These are phyloP conservation scores for Erodium maritimum DNA, from an alignment of 345 rosid genomes.

Conservation along the genomic window DNA sequence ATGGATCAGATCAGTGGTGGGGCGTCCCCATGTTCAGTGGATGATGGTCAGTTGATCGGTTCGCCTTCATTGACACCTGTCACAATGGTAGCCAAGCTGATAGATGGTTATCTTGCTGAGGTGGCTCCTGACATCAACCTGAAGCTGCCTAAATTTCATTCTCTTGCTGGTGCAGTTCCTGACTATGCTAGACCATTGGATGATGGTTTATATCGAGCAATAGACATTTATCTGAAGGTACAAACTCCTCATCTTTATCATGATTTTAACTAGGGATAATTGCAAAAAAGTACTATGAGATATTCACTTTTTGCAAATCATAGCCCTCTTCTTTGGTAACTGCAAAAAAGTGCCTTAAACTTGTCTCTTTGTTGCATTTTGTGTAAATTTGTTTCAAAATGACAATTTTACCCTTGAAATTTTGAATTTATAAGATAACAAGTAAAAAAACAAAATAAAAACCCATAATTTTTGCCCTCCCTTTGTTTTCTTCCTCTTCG, in stretches of 20 bases:
- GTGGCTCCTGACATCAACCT: slow-evolving; percentile 91
- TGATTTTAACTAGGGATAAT: too few relatives aligned
- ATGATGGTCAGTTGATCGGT: slow-evolving; percentile 69
- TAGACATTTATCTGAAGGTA: slow-evolving; percentile 95
- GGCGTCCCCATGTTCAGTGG: slow-evolving; percentile 68
- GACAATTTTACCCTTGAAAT: too few relatives aligned
- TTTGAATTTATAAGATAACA: too few relatives aligned
- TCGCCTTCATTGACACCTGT: slow-evolving; percentile 75
- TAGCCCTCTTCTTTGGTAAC: too few relatives aligned
- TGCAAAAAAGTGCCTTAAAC: too few relatives aligned
- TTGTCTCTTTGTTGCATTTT: too few relatives aligned
- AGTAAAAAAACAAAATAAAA: too few relatives aligned
- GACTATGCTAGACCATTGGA: slow-evolving; percentile 82
- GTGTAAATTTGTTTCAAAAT: too few relatives aligned
- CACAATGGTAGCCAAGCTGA: slow-evolving; percentile 76
- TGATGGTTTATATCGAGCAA: slow-evolving; percentile 92
- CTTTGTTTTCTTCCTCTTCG: too few relatives aligned
- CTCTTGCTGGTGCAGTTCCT: slow-evolving; percentile 83
- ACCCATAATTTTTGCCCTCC: too few relatives aligned
- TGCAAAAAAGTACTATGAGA: too few relatives aligned
- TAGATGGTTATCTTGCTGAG: slow-evolving; percentile 97
- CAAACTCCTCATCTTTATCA: not conserved
- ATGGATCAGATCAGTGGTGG: slow-evolving; percentile 73
- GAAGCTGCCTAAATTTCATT: slow-evolving; percentile 88
- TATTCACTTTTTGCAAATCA: too few relatives aligned